A percentile compares a stretch with the other conserved stretches of the same genome.
These are phyloP conservation scores for Fusarium newnesense DNA, from an alignment of 2,329 filamentous ascomycete species.

Conservation along the genomic window DNA sequence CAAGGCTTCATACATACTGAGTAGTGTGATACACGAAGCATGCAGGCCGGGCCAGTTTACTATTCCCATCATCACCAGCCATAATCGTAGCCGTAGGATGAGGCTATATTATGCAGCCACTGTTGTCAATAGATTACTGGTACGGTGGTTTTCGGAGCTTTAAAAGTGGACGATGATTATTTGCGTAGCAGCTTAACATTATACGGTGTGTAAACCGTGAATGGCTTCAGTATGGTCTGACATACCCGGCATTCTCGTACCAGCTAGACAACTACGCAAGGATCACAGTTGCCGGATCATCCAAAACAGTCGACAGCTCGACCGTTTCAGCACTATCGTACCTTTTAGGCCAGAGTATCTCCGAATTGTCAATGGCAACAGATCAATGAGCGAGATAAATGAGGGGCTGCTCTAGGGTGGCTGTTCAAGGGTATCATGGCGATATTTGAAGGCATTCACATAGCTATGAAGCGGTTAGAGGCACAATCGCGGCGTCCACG, in stretches of 20 bases:
- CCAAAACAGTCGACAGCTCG: constrained; percentile 14
- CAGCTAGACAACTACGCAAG: constrained; percentile 18
- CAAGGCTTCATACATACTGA: not conserved
- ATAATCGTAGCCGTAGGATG: not conserved
- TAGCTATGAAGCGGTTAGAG: not conserved
- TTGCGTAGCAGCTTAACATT: constrained; percentile 12
- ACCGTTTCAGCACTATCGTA: constrained; percentile 4
- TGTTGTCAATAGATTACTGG: not conserved
- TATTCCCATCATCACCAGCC: not conserved
- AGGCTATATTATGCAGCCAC: not conserved
- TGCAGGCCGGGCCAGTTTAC: not conserved
- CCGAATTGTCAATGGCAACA: not conserved
- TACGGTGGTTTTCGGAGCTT: not conserved
- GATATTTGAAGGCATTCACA: not conserved
- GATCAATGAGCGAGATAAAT: not conserved
- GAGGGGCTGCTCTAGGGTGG: constrained; percentile 21
- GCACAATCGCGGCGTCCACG: not conserved
- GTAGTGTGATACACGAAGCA: constrained; percentile 20
- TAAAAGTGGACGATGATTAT: constrained; percentile 1
- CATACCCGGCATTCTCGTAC: constrained; percentile 31
- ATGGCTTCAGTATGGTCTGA: constrained; percentile 40
- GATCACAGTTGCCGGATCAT: constrained; percentile 2
- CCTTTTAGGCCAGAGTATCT: constrained; percentile 4
- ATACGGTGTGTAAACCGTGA: constrained; percentile 6
- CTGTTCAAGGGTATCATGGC: not conserved